phyloP scores from a whole-genome alignment of 2,329 filamentous ascomycete genomes.

The Moelleriella libera region DNA sequence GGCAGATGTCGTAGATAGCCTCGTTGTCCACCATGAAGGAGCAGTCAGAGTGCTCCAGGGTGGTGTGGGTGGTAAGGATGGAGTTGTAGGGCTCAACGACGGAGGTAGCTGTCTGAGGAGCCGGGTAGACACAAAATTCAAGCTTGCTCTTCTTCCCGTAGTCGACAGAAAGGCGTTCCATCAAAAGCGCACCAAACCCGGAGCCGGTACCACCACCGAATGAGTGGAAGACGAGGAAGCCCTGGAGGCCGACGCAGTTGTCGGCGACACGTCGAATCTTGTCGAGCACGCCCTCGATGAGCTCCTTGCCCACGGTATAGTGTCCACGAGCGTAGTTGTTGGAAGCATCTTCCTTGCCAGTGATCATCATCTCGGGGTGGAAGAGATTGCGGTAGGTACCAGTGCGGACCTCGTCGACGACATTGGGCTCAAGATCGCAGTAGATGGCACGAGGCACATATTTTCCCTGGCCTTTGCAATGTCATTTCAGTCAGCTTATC shows the following conservation, averaged over 20 bases:
- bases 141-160: conserved; percentile 99
- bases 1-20: conserved; percentile 99
- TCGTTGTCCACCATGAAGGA: conserved; percentile 99
- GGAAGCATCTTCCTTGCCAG: conserved; percentile 98
- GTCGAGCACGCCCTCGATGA: conserved; percentile 95
- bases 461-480: conserved; percentile 76
- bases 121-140: conserved; percentile 98
- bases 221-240: conserved; percentile 99
- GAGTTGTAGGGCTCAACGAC: conserved; percentile 99
- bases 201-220: conserved; percentile 98
- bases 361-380: conserved; percentile 99
- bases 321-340: conserved; percentile 99
- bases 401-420: conserved; percentile 97
- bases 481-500: neutral
- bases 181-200: conserved; percentile 92
- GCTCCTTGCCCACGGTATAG: conserved; percentile 99
- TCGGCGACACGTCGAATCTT: conserved; percentile 96
- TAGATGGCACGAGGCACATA: conserved; percentile 99
- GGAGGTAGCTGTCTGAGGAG: conserved; percentile 90
- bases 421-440: conserved; percentile 98
- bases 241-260: conserved; percentile 95
- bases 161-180: conserved; percentile 97
- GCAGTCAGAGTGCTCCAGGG: conserved; percentile 98
- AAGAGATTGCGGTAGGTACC: conserved; percentile 92
- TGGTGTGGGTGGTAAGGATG: conserved; percentile 97